Conservation (phyloP, 192 early-diverging fungal species). For the Umbelopsis ramanniana region DNA sequence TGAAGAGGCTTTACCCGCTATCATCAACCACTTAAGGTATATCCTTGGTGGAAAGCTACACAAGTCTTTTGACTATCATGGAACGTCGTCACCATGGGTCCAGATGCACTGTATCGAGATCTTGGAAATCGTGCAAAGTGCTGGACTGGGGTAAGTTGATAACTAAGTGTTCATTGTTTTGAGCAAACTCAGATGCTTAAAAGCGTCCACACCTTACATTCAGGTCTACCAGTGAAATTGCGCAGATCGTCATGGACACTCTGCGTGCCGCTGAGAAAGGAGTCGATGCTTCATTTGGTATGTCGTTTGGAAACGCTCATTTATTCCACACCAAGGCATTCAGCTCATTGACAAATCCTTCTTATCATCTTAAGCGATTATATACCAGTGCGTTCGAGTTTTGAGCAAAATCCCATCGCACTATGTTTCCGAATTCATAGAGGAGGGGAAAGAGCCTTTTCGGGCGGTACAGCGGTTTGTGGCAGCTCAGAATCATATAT, state of each 20-base stretch:
- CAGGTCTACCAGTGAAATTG: slow-evolving; percentile 26
- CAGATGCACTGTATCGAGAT: slow-evolving; percentile 55
- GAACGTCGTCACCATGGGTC: slow-evolving; percentile 58
- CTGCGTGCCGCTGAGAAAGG: slow-evolving; percentile 33
- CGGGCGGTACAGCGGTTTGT: slow-evolving; percentile 35
- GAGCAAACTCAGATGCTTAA: neutral
- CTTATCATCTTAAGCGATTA: slow-evolving; percentile 33
- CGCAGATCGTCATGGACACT: slow-evolving; percentile 22
- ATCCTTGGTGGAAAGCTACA: slow-evolving; percentile 52
- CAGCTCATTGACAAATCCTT: neutral
- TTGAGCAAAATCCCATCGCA: neutral
- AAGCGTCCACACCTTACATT: neutral
- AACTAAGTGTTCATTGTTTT: neutral
- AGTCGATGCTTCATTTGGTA: slow-evolving; percentile 51
- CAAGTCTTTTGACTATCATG: slow-evolving; percentile 54
- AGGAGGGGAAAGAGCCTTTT: slow-evolving; percentile 17
- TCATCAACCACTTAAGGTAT: slow-evolving; percentile 48
- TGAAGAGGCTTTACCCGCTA: slow-evolving; percentile 41
- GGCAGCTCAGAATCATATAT: slow-evolving; percentile 50
- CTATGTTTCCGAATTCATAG: neutral
- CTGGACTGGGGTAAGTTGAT: slow-evolving; percentile 27
- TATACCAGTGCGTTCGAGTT: slow-evolving; percentile 40
- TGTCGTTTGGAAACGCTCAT: neutral
- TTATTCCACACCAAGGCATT: neutral
- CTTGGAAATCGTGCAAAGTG: slow-evolving; percentile 26